phyloP scores from a whole-genome alignment of 2,329 filamentous ascomycete species.

The Monosporascus sp. region DNA sequence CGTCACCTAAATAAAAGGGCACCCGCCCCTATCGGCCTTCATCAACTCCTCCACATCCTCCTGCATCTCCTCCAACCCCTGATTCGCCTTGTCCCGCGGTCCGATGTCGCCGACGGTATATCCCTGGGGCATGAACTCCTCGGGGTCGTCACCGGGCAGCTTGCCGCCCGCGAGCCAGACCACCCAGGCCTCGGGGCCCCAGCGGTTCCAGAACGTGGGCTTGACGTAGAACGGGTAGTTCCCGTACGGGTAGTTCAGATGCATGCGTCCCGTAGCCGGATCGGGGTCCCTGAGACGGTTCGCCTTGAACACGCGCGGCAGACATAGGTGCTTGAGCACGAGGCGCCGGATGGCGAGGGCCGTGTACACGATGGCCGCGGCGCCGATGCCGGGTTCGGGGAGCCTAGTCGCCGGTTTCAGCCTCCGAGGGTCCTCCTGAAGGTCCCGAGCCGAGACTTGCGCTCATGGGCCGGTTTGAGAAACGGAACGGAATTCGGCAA shows the following conservation, averaged over 20 bases:
- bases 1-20: slow-evolving; percentile 16
- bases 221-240: slow-evolving; percentile 61
- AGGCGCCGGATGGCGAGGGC: slow-evolving; percentile 49
- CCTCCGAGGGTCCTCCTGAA: no score
- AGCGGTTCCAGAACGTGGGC: slow-evolving; percentile 55
- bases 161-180: slow-evolving; percentile 36
- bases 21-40: slow-evolving; percentile 23
- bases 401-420: slow-evolving; percentile 25
- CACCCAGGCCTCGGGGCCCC: slow-evolving; percentile 51
- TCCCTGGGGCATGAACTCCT: slow-evolving; percentile 39
- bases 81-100: slow-evolving; percentile 47
- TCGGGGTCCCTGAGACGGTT: slow-evolving; percentile 42
- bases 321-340: slow-evolving; percentile 49
- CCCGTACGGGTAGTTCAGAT: slow-evolving; percentile 43
- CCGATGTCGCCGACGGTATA: slow-evolving; percentile 58
- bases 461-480: not conserved
- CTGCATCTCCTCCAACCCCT: slow-evolving; percentile 45
- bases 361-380: slow-evolving; percentile 35
- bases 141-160: slow-evolving; percentile 38
- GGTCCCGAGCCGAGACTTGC: no score
- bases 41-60: slow-evolving; percentile 31
- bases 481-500: slow-evolving; percentile 1
- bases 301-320: slow-evolving; percentile 48
- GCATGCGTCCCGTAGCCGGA: slow-evolving; percentile 46
- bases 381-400: slow-evolving; percentile 34